Percentiles rank a stretch among this genome's conserved stretches.
These are phyloP conservation scores for Pyrenochaeta sp. DNA, from an alignment of 2,329 filamentous ascomycete genomes.

Conservation along the genomic window DNA sequence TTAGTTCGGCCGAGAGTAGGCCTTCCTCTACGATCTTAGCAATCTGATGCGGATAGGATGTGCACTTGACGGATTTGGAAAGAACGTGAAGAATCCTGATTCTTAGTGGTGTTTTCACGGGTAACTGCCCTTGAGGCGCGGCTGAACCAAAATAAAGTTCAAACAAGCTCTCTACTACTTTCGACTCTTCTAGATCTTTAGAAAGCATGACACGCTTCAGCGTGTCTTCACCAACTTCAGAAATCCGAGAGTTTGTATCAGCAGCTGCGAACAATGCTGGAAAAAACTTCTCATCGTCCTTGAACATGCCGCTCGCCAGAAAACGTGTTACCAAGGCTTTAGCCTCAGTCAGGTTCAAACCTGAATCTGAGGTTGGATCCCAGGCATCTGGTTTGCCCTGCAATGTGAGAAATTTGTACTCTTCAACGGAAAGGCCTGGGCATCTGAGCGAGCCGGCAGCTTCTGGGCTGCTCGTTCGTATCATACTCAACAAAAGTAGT, in stretches of 20 bases:
- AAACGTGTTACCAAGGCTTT: slow-evolving; percentile 76
- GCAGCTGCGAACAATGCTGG: slow-evolving; percentile 85
- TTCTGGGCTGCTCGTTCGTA: slow-evolving; percentile 50
- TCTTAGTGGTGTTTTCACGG: slow-evolving; percentile 72
- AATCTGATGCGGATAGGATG: slow-evolving; percentile 73
- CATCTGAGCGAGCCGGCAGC: slow-evolving; percentile 52
- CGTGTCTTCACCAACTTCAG: slow-evolving; percentile 86
- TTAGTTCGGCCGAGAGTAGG: slow-evolving; percentile 58
- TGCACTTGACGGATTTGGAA: slow-evolving; percentile 78
- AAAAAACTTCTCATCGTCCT: slow-evolving; percentile 81
- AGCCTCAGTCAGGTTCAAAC: slow-evolving; percentile 73
- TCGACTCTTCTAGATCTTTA: slow-evolving; percentile 74
- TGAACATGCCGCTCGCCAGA: slow-evolving; percentile 85
- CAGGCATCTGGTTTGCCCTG: slow-evolving; percentile 75
- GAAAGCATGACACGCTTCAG: slow-evolving; percentile 77
- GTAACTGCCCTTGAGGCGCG: slow-evolving; percentile 51
- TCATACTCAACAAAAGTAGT: slow-evolving; percentile 71
- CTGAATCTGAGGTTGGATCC: slow-evolving; percentile 66
- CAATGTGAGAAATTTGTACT: slow-evolving; percentile 73
- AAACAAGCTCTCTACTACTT: slow-evolving; percentile 72
- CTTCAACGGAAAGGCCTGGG: slow-evolving; percentile 70
- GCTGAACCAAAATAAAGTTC: slow-evolving; percentile 70
- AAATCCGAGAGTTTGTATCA: slow-evolving; percentile 81
- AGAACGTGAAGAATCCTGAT: slow-evolving; percentile 79
- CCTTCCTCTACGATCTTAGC: slow-evolving; percentile 74